These are phyloP conservation scores for Pseudogymnoascus sp. DNA, from an alignment of 2,329 filamentous ascomycete species.

Conservation along the genomic window DNA sequence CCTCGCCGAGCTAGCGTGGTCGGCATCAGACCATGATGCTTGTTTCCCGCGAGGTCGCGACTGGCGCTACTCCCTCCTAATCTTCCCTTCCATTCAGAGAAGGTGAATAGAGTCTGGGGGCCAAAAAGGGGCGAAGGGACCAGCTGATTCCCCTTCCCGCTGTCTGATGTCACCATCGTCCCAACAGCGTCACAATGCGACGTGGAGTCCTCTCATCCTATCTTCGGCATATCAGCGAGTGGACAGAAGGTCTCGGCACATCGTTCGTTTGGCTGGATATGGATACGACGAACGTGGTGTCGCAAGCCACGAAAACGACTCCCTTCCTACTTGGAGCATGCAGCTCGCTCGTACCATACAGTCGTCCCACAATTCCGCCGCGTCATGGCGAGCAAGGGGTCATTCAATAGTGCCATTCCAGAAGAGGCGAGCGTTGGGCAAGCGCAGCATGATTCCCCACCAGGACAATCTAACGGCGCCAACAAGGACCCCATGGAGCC, in stretches of 20 bases:
- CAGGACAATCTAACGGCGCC: conserved; percentile 1
- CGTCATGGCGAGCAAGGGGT: not conserved
- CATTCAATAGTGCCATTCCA: conserved; percentile 5
- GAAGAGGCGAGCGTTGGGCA: not conserved
- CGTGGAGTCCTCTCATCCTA: not conserved
- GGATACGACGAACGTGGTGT: not conserved
- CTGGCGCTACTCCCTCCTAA: not conserved
- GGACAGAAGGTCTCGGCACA: not conserved
- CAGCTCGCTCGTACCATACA: not conserved
- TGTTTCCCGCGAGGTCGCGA: not conserved
- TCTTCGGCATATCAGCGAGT: conserved; percentile 1
- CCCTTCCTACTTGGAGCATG: not conserved
- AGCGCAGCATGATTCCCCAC: not conserved
- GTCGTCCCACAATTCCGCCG: not conserved
- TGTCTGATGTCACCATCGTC: not conserved
- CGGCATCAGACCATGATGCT: conserved; percentile 2
- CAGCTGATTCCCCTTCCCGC: not conserved
- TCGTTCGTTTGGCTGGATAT: not conserved
- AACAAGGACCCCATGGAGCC: not conserved
- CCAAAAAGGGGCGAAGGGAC: not conserved
- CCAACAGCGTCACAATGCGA: not conserved
- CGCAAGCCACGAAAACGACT: not conserved
- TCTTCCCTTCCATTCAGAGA: conserved; percentile 4
- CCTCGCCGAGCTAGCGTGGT: not conserved
- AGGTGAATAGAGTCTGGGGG: conserved; percentile 2